These are phyloP conservation scores for Tetrastigma voinierianum DNA, from an alignment of 164 flowering plant genomes.

Conservation along the genomic window DNA sequence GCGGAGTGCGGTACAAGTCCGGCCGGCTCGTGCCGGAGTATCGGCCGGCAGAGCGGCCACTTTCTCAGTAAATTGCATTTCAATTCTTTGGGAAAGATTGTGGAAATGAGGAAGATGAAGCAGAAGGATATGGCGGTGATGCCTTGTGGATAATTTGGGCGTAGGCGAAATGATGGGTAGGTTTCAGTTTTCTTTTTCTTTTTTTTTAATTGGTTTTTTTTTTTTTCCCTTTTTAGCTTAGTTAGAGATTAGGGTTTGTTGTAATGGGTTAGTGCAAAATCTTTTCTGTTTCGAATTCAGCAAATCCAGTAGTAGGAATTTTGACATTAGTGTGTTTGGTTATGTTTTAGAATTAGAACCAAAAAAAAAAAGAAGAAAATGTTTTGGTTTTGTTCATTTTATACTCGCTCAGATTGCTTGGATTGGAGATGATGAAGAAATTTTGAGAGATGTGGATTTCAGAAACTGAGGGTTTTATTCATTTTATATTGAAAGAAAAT, in stretches of 20 bases:
- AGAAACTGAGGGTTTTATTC: too few species aligned
- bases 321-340: constrained; percentile 13
- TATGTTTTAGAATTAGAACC: constrained; percentile 3
- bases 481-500: too few species aligned
- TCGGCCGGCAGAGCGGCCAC: constrained; percentile 84
- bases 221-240: background rate
- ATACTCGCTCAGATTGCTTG: constrained; percentile 1
- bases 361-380: constrained; percentile 6
- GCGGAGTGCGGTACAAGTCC: constrained; percentile 88
- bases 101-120: constrained; percentile 80
- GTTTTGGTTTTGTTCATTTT: constrained; percentile 1
- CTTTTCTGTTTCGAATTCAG: background rate
- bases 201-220: background rate
- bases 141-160: constrained; percentile 24
- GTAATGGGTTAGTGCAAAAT: constrained; percentile 17
- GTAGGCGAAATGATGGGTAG: constrained; percentile 13
- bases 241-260: constrained; percentile 16
- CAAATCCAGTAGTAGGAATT: constrained; percentile 12
- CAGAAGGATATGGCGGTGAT: constrained; percentile 19
- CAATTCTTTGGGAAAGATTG: constrained; percentile 75
- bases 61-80: constrained; percentile 62
- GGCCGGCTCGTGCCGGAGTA: constrained; percentile 89
- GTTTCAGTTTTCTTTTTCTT: background rate
- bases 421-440: background rate
- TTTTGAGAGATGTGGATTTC: too few species aligned